A percentile compares a stretch with the other conserved stretches of the same genome.
Evolutionary conservation across 345 rosid genomes (phyloP).

Genomic region (Citrus mangshanensis): DNA sequence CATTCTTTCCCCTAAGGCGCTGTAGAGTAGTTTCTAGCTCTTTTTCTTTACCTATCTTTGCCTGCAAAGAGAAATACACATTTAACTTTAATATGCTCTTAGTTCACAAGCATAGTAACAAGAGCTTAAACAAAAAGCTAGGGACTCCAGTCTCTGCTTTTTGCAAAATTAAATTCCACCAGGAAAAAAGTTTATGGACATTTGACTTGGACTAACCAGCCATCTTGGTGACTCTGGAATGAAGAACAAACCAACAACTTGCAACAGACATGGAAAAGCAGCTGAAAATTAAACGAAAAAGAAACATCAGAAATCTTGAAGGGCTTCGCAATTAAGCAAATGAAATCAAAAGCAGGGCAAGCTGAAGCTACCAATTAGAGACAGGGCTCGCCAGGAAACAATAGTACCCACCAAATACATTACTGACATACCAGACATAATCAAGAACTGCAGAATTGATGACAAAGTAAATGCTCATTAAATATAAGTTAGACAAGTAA

Average conservation of each 20-base stretch:
- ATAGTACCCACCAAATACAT: constrained; percentile 18
- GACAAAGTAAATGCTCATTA: neutral
- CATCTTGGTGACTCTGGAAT: constrained; percentile 56
- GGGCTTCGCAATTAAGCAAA: too few species aligned
- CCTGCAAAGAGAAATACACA: constrained; percentile 21
- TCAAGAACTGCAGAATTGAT: constrained; percentile 10
- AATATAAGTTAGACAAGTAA: neutral
- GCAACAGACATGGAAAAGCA: constrained; percentile 28
- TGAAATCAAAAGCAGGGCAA: neutral
- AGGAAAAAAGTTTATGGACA: neutral
- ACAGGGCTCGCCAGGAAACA: constrained; percentile 22
- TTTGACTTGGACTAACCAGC: constrained; percentile 35
- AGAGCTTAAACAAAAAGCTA: neutral
- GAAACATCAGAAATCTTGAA: neutral
- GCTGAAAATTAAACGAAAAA: constrained; percentile 19
- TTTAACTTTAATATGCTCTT: neutral
- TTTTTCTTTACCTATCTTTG: constrained; percentile 37
- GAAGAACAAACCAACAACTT: constrained; percentile 25
- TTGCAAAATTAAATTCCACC: neutral
- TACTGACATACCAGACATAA: constrained; percentile 6
- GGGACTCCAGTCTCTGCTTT: neutral
- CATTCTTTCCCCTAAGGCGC: constrained; percentile 43
- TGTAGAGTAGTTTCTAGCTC: constrained; percentile 43
- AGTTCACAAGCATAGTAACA: neutral
- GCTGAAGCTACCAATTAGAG: constrained; percentile 20